phyloP scores from a whole-genome alignment of 1,284 basidiomycete genomes.

The Takashimella koratensis region DNA sequence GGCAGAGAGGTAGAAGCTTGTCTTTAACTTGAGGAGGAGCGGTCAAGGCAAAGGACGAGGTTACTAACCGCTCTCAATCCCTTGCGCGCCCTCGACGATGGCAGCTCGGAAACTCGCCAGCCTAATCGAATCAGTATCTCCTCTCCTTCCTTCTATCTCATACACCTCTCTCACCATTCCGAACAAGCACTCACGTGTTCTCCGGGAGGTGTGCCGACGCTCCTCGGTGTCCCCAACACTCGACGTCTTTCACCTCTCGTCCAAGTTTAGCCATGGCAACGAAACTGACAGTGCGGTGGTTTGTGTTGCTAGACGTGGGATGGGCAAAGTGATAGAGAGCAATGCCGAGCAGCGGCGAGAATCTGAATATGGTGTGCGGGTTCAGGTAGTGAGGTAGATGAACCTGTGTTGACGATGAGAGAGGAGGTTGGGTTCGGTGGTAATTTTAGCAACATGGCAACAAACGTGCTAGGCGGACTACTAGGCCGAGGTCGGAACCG shows the following conservation, averaged over 20 bases:
- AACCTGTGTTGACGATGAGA: too few species aligned
- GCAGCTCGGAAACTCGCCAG: conserved; percentile 90
- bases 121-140: conserved; percentile 48
- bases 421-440: too few species aligned
- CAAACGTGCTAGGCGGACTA: too few species aligned
- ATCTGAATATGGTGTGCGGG: too few species aligned
- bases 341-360: too few species aligned
- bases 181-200: conserved; percentile 38
- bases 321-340: too few species aligned
- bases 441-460: too few species aligned
- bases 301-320: too few species aligned
- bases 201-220: conserved; percentile 58
- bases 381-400: too few species aligned
- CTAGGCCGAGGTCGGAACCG: too few species aligned
- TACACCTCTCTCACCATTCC: conserved; percentile 6
- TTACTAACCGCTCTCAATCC: conserved; percentile 71
- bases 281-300: too few species aligned
- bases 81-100: conserved; percentile 85
- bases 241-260: conserved; percentile 47
- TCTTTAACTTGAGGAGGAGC: background rate
- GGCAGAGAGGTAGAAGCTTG: background rate
- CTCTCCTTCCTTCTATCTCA: conserved; percentile 54
- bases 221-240: conserved; percentile 93
- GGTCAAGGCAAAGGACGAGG: background rate
- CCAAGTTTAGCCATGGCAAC: background rate